Percentiles rank a stretch among this genome's conserved stretches.
phyloP scores from a whole-genome alignment of 768 basidiomycete species.

The Boletellus emodensis region DNA sequence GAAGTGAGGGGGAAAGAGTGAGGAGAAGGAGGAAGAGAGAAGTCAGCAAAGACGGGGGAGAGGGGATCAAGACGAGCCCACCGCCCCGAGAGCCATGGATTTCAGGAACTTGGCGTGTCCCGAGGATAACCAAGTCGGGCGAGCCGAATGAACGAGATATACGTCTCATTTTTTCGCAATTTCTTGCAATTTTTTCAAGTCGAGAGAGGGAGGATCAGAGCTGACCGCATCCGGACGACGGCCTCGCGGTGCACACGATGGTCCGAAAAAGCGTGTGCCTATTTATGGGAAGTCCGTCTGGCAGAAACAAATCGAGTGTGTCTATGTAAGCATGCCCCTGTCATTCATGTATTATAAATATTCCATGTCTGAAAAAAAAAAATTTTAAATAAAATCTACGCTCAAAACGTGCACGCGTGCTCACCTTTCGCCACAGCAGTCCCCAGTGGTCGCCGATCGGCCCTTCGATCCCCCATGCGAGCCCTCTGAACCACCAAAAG shows the following conservation, averaged over 20 bases:
- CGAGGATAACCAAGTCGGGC: conserved; percentile 1
- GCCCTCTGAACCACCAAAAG: conserved; percentile 93
- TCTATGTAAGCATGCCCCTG: neutral
- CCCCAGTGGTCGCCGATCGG: conserved; percentile 58
- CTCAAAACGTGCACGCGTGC: conserved; percentile 10
- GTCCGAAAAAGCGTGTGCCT: conserved; percentile 3
- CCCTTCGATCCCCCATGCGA: conserved; percentile 81
- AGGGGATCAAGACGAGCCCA: conserved; percentile 19
- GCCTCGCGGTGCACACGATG: conserved; percentile 3
- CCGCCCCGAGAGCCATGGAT: conserved; percentile 50
- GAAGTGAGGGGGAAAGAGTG: too few relatives aligned
- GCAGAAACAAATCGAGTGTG: neutral
- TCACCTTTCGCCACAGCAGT: conserved; percentile 67
- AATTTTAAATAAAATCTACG: too few relatives aligned
- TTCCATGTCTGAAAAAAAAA: conserved; percentile 28
- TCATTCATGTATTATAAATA: conserved; percentile 25
- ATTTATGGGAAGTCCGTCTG: conserved; percentile 10
- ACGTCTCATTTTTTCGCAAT: neutral
- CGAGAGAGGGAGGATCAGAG: neutral
- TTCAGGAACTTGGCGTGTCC: conserved; percentile 38
- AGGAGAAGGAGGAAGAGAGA: neutral
- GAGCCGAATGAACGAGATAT: neutral
- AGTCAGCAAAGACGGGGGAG: neutral
- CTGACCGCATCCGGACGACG: neutral
- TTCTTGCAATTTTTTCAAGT: too few relatives aligned